Base-by-base conservation (phyloP, 352 stramenopile genomes). In the Globisporangium paddicum region DNA sequence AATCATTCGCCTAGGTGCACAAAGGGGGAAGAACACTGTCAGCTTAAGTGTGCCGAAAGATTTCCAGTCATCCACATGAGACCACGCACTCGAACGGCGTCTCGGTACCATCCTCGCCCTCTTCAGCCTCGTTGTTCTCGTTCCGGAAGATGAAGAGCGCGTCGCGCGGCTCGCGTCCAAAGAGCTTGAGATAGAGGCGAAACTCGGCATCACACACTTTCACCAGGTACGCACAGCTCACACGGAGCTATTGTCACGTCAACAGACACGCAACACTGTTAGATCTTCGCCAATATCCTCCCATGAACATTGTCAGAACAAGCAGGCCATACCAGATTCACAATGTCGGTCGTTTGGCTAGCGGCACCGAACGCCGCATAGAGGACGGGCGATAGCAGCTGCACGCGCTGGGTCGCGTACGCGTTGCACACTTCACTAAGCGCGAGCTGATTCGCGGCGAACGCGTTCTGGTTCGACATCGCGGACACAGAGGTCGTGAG, bases 141-240 rank as follows among this genome's bases (percentile, higher is more conserved):
- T 73, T 66, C 0, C 60, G 72, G 34, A 86, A 77, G 0, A 60
- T 58, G 52, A 86, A 92, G 18, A 89, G 55, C 18, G 75, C 60
- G 55, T 90, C 74, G 26, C 69, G 75, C 10, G 82, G 77, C 32
- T 85, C 68, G 30, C 74, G 69, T 8, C 69, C 74, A 67, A 95
- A 95, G 1, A 95, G 68, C 53, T 83, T 86, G 7, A 71, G 37
- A 40, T 91, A 95, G 0, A 95, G 60, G 7, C 72, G 73, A 63
- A 82, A 88, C 65, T 95, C 85, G 10, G 79, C 78, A 34, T 91
- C 80, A 34, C 81, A 91, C 30, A 95, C 70, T 8, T 76, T 77
- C 0, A 95, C 66, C 16, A 95, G 38, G 30, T 89, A 81, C 6
- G 81, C 60, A 19, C 81, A 86, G 52, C 67, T 83, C 9, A 82